Evolutionary conservation across 2,329 filamentous ascomycete genomes (phyloP).

Genomic region (Venturia asperata): DNA sequence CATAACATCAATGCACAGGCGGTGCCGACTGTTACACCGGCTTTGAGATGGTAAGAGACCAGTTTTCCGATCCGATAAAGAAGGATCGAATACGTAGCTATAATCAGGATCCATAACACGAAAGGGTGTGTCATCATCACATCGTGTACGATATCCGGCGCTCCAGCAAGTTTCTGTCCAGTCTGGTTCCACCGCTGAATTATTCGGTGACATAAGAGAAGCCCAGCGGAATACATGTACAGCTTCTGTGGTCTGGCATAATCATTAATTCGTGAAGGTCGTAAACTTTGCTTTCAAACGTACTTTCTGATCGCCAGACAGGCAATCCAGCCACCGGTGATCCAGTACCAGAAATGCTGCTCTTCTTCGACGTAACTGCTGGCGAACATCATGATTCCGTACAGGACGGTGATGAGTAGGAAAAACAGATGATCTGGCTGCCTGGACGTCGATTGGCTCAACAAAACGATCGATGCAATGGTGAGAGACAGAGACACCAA

Average conservation of each 20-base stretch:
- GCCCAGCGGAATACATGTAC: slow-evolving; percentile 25
- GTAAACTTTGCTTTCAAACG: neutral
- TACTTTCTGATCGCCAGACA: slow-evolving; percentile 40
- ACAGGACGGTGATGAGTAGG: slow-evolving; percentile 39
- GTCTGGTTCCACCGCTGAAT: slow-evolving; percentile 89
- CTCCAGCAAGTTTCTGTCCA: slow-evolving; percentile 91
- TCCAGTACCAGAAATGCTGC: slow-evolving; percentile 98
- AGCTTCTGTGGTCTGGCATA: slow-evolving; percentile 10
- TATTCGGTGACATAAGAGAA: slow-evolving; percentile 59
- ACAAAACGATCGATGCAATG: slow-evolving; percentile 28
- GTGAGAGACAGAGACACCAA: slow-evolving; percentile 38
- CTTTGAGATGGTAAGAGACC: slow-evolving; percentile 25
- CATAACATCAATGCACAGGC: slow-evolving; percentile 14
- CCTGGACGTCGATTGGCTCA: slow-evolving; percentile 36
- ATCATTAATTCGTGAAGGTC: neutral
- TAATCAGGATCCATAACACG: slow-evolving; percentile 68
- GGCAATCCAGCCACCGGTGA: slow-evolving; percentile 60
- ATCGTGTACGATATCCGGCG: slow-evolving; percentile 71
- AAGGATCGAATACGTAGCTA: slow-evolving; percentile 60
- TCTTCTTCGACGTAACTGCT: slow-evolving; percentile 98
- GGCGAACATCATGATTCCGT: slow-evolving; percentile 91
- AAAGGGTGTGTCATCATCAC: slow-evolving; percentile 58
- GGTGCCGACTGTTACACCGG: slow-evolving; percentile 10
- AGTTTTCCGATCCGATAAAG: slow-evolving; percentile 15
- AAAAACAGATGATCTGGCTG: slow-evolving; percentile 43